A percentile compares a stretch with the other conserved stretches of the same genome.
phyloP scores from a whole-genome alignment of 805 yeast genomes.

The Candida odintsovae region DNA sequence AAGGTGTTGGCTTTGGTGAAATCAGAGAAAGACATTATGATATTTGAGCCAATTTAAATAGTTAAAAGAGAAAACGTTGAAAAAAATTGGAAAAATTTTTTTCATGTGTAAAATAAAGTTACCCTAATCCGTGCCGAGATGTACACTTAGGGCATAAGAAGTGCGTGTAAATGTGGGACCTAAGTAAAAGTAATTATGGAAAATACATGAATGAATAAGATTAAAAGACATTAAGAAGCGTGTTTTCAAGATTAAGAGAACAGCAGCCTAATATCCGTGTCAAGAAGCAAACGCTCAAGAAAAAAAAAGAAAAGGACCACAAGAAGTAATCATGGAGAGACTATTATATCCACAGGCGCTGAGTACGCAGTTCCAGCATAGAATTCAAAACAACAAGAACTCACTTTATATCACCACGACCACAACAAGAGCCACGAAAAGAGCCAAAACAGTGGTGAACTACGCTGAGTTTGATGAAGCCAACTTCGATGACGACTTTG shows the following conservation, averaged over 20 bases:
- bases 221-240: no score
- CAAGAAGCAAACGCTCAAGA: no score
- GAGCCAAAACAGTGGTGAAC: constrained; percentile 65
- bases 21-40: constrained; percentile 66
- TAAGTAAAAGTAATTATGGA: neutral
- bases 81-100: constrained; percentile 3
- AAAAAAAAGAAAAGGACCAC: no score
- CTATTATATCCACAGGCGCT: constrained; percentile 64
- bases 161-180: neutral
- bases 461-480: constrained; percentile 81
- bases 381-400: constrained; percentile 70
- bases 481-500: constrained; percentile 48
- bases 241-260: no score
- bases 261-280: no score
- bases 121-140: neutral
- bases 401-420: constrained; percentile 69
- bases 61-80: neutral
- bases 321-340: constrained; percentile 16
- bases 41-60: neutral
- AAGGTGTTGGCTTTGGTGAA: constrained; percentile 75
- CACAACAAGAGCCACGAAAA: constrained; percentile 71
- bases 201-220: no score
- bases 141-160: constrained; percentile 1
- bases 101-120: neutral
- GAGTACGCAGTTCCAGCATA: constrained; percentile 64